phyloP scores from a whole-genome alignment of 345 rosid genomes.

The Citrus reticulata region DNA sequence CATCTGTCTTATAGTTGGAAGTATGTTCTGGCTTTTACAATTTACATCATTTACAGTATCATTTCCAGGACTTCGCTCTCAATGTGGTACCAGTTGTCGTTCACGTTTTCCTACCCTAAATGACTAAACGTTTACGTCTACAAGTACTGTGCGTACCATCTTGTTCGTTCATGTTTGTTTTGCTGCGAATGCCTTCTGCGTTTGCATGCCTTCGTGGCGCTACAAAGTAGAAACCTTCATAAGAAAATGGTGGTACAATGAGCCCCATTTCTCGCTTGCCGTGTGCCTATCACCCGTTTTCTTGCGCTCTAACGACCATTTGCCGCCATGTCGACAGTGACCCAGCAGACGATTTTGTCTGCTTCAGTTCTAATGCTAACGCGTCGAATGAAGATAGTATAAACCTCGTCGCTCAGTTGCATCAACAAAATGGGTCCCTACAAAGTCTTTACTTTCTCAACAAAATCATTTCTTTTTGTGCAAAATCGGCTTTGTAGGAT shows the following conservation, averaged over 20 bases:
- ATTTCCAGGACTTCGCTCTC: background rate
- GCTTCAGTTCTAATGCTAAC: background rate
- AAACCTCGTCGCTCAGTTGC: background rate
- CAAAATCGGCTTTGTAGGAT: slow-evolving; percentile 12
- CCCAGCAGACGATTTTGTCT: background rate
- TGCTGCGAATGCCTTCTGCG: background rate
- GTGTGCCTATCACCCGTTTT: background rate
- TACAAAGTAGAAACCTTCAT: background rate
- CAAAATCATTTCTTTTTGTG: slow-evolving; percentile 24
- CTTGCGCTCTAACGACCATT: background rate
- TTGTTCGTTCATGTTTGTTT: background rate
- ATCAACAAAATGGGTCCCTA: slow-evolving; percentile 8
- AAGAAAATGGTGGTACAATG: background rate
- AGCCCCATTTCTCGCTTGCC: background rate
- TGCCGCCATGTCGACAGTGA: background rate
- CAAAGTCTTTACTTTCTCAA: slow-evolving; percentile 20
- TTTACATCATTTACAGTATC: background rate
- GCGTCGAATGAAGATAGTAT: background rate
- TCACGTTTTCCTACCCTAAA: background rate
- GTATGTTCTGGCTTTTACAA: too few relatives aligned
- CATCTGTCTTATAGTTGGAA: too few relatives aligned
- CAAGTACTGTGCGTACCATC: background rate
- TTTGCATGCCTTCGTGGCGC: background rate
- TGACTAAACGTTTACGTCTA: background rate
- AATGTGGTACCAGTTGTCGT: background rate